A percentile compares a stretch with the other conserved stretches of the same genome.
These are phyloP conservation scores for Chytriomyces sp. DNA, from an alignment of 192 early-diverging fungal genomes.

Conservation along the genomic window DNA sequence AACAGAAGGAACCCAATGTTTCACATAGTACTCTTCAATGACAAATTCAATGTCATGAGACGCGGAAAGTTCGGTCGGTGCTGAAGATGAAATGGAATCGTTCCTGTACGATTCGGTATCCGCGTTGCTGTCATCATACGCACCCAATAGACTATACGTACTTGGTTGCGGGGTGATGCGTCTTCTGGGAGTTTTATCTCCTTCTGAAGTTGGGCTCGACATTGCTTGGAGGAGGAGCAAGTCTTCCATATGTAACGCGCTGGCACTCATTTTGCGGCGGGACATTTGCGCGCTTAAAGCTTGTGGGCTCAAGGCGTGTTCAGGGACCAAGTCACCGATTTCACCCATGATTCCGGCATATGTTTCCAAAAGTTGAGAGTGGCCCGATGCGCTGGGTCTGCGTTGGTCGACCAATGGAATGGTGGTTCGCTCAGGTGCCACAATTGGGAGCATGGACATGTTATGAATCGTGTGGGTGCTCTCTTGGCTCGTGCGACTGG, in stretches of 20 bases:
- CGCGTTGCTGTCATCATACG: not conserved
- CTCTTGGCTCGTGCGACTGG: not conserved
- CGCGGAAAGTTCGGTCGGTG: not conserved
- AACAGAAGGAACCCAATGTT: constrained; percentile 15
- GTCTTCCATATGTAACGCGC: not conserved
- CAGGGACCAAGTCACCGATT: constrained; percentile 22
- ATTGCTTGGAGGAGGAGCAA: not conserved
- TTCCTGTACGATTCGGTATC: not conserved
- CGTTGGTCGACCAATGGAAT: not conserved
- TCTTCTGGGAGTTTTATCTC: not conserved
- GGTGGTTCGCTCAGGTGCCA: not conserved
- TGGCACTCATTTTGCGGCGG: not conserved
- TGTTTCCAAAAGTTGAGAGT: constrained; percentile 9
- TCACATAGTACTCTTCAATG: constrained; percentile 27
- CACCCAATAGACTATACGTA: not conserved
- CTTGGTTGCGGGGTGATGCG: not conserved
- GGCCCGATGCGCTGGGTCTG: constrained; percentile 1
- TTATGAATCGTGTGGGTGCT: constrained; percentile 21
- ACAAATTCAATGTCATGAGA: not conserved
- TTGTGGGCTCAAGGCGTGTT: not conserved
- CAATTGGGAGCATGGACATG: constrained; percentile 22
- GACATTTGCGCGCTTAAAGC: not conserved
- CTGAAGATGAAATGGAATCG: not conserved
- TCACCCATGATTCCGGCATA: constrained; percentile 29
- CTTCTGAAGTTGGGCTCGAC: not conserved